Base-by-base conservation (phyloP, 2,329 filamentous ascomycete genomes). In the Fusarium sp. region DNA sequence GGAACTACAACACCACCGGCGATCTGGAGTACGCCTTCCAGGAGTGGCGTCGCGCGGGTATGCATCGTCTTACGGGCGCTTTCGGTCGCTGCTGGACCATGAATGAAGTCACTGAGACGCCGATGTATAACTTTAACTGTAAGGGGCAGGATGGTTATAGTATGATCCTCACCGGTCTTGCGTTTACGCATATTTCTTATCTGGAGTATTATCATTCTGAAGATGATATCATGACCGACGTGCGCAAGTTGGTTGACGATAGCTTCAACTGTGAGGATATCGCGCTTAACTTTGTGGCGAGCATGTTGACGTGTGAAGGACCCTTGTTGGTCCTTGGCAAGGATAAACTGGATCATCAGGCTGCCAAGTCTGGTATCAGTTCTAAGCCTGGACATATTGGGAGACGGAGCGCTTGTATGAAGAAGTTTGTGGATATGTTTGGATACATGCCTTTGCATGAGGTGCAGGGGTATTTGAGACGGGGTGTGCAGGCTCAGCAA, bases 261-360 rank as follows among this genome's bases (percentile, higher is more conserved):
- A 59, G 73, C 32, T 76, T 79, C 71, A 81, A 81, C 65, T 81
- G 80, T 76, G 80, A 82, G 54, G 80, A 81, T 32, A 76, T 81
- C 20, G 80, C 77, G 11, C 70, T 81, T 30, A 82, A 82, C 74
- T 81, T 73, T 54, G 50, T 81, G 8, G 63, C 70, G 8, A 76
- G 77, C 5, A 69, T 75, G 45, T 66, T 81, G 29, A 80, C 79
- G 0, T 72, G 79, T 25, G 63, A 71, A 3, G 77, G 78, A 0
- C 80, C 79, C 0, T 57, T 81, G 9, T 66, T 77, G 4, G 78
- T 80, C 24, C 66, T 66, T 7, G 79, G 79, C 3, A 59, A 64
- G 14, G 15, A 27, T 1, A 54, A 27, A n/a, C 15, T 59, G 15
- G 56, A 59, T 22, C 40, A 45, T 1, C 56, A 59, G 6, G 16